Percentiles rank a stretch among this genome's conserved stretches.
Evolutionary conservation across 2,329 filamentous ascomycete genomes (phyloP).

Genomic region (Ceratocystis lukuohia): DNA sequence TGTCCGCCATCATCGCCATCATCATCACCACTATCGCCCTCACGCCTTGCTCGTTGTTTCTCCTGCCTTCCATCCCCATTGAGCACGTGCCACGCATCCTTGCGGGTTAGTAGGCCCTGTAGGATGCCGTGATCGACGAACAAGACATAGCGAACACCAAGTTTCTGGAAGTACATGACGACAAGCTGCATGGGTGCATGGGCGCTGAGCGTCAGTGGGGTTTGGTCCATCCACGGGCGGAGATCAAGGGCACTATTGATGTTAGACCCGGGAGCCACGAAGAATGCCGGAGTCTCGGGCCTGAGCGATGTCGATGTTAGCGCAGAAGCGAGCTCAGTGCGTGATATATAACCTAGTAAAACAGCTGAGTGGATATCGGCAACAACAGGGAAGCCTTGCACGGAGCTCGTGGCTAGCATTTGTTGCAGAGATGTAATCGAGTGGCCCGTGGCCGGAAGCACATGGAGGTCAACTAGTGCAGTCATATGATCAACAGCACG

Average conservation of each 20-base stretch:
- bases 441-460: constrained; percentile 76
- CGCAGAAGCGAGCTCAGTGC: constrained; percentile 62
- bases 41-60: not conserved
- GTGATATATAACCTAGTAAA: constrained; percentile 84
- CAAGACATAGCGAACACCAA: constrained; percentile 80
- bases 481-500: constrained; percentile 87
- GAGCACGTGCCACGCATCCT: constrained; percentile 89
- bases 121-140: constrained; percentile 72
- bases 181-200: constrained; percentile 69
- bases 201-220: constrained; percentile 76
- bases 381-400: constrained; percentile 86
- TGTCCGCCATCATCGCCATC: constrained; percentile 22
- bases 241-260: constrained; percentile 57
- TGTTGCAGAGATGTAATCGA: constrained; percentile 63
- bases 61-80: constrained; percentile 51
- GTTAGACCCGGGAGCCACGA: constrained; percentile 49
- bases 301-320: constrained; percentile 35
- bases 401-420: constrained; percentile 59
- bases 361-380: constrained; percentile 62
- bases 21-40: constrained; percentile 5
- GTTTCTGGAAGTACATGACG: constrained; percentile 84
- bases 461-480: constrained; percentile 73
- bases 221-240: constrained; percentile 97
- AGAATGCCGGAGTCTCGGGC: constrained; percentile 63
- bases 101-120: constrained; percentile 84